Conservation (phyloP, 345 rosid genomes). For the Mallotus nudiflorus region DNA sequence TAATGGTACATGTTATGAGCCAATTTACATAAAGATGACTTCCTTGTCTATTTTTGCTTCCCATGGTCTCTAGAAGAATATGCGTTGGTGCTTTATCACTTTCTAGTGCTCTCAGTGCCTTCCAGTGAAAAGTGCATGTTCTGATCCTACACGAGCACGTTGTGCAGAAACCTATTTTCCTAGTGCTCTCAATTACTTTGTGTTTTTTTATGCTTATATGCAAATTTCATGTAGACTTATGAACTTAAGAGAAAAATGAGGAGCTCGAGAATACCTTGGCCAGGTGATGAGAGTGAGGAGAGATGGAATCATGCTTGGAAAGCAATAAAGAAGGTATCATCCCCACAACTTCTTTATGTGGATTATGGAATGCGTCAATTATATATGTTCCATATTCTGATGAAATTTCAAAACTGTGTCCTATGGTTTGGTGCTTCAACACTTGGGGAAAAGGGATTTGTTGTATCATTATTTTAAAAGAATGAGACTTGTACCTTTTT, state of each 20-base stretch:
- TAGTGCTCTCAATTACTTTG: neutral
- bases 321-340: slow-evolving; percentile 42
- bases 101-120: neutral
- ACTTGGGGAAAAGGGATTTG: neutral
- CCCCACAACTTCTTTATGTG: neutral
- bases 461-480: neutral
- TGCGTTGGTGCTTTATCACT: no score
- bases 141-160: neutral
- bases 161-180: neutral
- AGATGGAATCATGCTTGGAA: slow-evolving; percentile 44
- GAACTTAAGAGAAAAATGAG: slow-evolving; percentile 42
- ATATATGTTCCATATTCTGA: neutral
- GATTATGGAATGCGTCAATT: neutral
- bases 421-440: neutral
- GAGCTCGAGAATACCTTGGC: slow-evolving; percentile 41
- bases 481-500: neutral
- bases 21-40: neutral
- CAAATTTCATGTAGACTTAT: slow-evolving; percentile 24
- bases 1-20: neutral
- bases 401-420: neutral
- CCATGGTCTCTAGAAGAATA: no score
- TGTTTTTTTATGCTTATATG: neutral
- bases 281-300: slow-evolving; percentile 36
- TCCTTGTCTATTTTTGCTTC: neutral
- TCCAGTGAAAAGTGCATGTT: neutral